Evolutionary conservation across 805 yeast genomes (phyloP).

Genomic region (Kluyveromyces wickerhamii): DNA sequence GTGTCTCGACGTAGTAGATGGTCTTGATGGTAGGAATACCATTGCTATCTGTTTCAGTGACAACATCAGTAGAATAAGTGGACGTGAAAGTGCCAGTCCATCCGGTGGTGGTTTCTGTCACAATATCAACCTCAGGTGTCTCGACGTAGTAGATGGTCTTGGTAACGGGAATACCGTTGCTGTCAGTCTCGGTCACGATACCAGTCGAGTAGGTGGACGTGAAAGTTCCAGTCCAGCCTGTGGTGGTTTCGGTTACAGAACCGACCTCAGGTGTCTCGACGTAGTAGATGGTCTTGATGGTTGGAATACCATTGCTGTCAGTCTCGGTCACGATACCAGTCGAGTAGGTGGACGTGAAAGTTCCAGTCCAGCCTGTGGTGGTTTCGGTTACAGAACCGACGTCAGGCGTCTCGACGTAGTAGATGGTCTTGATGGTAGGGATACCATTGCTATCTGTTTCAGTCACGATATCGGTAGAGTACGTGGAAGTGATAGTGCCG

Average conservation of each 20-base stretch:
- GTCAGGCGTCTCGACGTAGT: too few relatives aligned
- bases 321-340: constrained; percentile 5
- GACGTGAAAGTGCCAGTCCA: constrained; percentile 11
- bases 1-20: constrained; percentile 13
- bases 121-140: constrained; percentile 14
- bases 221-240: constrained; percentile 4
- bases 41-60: constrained; percentile 9
- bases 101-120: constrained; percentile 11
- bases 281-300: constrained; percentile 6
- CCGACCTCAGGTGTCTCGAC: constrained; percentile 6
- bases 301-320: constrained; percentile 4
- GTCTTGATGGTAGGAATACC: constrained; percentile 10
- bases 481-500: constrained; percentile 9
- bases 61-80: constrained; percentile 10
- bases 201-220: constrained; percentile 12
- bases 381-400: too few relatives aligned
- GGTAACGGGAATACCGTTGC: constrained; percentile 9
- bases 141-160: constrained; percentile 12
- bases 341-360: constrained; percentile 7
- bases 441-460: too few relatives aligned
- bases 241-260: constrained; percentile 1
- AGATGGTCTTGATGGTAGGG: too few relatives aligned
- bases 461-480: too few relatives aligned
- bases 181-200: constrained; percentile 5
- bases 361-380: too few relatives aligned